Evolutionary conservation across 345 rosid genomes (phyloP).

Genomic region (Eucalyptus caleyi): DNA sequence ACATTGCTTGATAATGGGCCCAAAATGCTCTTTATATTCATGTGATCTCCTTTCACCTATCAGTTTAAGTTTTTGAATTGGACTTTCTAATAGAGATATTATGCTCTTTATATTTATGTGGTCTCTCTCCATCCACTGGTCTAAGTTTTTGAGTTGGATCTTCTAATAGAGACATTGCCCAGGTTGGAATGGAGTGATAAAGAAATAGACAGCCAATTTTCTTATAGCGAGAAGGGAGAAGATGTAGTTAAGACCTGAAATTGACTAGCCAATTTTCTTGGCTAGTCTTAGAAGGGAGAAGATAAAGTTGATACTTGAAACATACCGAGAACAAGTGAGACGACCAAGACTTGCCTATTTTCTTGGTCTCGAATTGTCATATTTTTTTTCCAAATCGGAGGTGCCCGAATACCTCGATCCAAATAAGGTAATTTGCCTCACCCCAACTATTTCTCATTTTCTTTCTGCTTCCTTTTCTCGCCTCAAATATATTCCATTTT

Average conservation of each 20-base stretch:
- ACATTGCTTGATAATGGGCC: no score
- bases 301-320: neutral
- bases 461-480: neutral
- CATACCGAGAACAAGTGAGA: neutral
- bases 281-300: neutral
- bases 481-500: neutral
- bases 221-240: neutral
- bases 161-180: neutral
- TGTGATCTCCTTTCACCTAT: no score
- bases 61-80: no score
- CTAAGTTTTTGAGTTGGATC: no score
- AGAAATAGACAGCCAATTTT: neutral
- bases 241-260: neutral
- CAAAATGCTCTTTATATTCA: no score
- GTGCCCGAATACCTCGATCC: neutral
- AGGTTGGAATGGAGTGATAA: neutral
- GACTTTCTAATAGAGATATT: no score
- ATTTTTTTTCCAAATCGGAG: neutral
- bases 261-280: neutral
- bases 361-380: neutral
- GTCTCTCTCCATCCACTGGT: no score
- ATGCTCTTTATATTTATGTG: no score
- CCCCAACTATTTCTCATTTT: neutral
- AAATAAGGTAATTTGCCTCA: neutral
- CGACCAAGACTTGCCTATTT: neutral